phyloP scores from a whole-genome alignment of 2,329 filamentous ascomycete species.

The Trichoderma polysporum region DNA sequence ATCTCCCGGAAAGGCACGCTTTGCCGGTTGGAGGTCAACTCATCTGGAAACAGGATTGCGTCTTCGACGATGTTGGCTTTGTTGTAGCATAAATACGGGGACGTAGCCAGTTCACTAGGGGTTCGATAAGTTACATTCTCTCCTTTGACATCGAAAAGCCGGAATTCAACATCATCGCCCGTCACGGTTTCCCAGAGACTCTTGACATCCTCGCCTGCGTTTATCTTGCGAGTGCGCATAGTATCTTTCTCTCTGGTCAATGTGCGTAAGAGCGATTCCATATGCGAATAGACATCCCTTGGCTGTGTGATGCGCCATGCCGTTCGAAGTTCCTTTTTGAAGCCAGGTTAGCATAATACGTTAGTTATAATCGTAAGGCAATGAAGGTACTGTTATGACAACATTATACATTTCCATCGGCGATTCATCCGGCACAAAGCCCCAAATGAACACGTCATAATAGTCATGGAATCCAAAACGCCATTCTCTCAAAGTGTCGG shows the following conservation, averaged over 20 bases:
- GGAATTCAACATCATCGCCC: constrained; percentile 24
- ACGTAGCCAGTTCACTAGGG: not conserved
- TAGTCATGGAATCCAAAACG: constrained; percentile 31
- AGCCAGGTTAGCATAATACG: not conserved
- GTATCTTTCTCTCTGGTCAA: constrained; percentile 28
- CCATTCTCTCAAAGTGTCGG: constrained; percentile 29
- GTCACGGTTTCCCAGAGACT: constrained; percentile 29
- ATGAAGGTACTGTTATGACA: constrained; percentile 18
- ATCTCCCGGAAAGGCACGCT: constrained; percentile 27
- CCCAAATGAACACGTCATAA: constrained; percentile 33
- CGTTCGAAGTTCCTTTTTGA: constrained; percentile 28
- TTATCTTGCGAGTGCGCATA: constrained; percentile 29
- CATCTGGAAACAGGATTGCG: constrained; percentile 30
- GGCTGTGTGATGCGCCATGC: constrained; percentile 29
- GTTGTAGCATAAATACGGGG: constrained; percentile 31
- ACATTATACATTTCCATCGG: constrained; percentile 25
- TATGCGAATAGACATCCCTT: constrained; percentile 28
- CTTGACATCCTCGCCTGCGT: constrained; percentile 25
- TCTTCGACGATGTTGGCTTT: constrained; percentile 28
- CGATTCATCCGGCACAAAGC: constrained; percentile 27
- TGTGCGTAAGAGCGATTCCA: constrained; percentile 26
- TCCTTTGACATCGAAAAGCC: constrained; percentile 20
- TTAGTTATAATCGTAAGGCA: not conserved
- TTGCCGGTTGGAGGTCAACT: constrained; percentile 21
- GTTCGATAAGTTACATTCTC: constrained; percentile 13